Base-by-base conservation (phyloP, 176 grass and related monocot species). In the Eleusine coracana region DNA sequence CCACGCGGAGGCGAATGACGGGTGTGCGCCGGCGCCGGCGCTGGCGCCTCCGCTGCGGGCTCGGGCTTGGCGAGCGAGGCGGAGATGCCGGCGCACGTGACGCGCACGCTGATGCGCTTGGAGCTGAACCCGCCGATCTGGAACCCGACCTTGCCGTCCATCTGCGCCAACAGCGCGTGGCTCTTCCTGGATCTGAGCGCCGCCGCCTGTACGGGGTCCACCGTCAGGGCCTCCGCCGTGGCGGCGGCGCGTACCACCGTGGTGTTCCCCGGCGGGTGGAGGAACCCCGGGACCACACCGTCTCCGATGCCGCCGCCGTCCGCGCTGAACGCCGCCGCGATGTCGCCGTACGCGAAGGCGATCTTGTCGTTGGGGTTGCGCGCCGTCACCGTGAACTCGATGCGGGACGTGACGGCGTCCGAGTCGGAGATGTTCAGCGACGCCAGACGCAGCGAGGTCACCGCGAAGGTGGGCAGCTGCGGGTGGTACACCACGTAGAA, bases 311-410 rank as follows among this genome's bases (percentile, higher is more conserved):
- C 80, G 49, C 79, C 90, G 87, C 80, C 82, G 80, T 84, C 73
- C 13, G 92, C 78, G 36, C 23, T 5, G 86, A 92, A 90, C 13
- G 89, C 85, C 46, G 92, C 82, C 61, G 85, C 74, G 31, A 98
- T 80, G 87, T 98, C 92, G 75, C 87, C 87, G 80, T 95, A 98
- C 21, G 68, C 54, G 82, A 95, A 98, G 0, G 69, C 87, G 56
- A 98, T 83, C 82, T 95, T 98, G 63, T 85, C 88, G 89, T 98
- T 98, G 11, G 89, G 89, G 89, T 98, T 98, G 8, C 91, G 90
- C 63, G 89, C 92, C 5, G 92, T 93, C 54, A 98, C 87, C 46
- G 89, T 91, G 87, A 93, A 92, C 71, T 98, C 92, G 85, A 98
- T 62, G 85, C 77, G 89, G 25, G 96, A 92, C 52, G 90, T 91